Conservation (phyloP, 1,139 yeast genomes). For the Protomyces arabidopsidicola region DNA sequence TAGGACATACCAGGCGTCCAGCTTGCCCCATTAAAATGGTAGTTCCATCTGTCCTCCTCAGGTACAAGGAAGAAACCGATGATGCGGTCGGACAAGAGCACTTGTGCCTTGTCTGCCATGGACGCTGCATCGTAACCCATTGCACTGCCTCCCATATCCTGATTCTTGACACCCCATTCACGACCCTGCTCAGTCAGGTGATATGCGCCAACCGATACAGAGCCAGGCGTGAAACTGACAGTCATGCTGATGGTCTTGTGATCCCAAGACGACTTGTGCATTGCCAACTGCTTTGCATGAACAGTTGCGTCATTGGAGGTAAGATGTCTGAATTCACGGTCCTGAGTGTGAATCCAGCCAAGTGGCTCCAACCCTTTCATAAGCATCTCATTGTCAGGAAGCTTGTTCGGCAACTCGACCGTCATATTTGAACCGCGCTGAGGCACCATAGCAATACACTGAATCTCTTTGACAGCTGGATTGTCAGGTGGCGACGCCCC, state of each 20-base stretch:
- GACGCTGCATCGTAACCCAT: conserved; percentile 43
- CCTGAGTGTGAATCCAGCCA: conserved; percentile 47
- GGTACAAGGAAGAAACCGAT: conserved; percentile 87
- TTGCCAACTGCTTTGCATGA: conserved; percentile 48
- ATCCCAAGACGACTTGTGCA: conserved; percentile 40
- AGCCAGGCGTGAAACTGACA: conserved; percentile 77
- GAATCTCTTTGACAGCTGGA: conserved; percentile 68
- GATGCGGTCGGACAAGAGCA: conserved; percentile 68
- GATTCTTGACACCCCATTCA: conserved; percentile 69
- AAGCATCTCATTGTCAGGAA: conserved; percentile 37
- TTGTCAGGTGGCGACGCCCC: conserved; percentile 74
- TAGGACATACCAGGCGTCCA: conserved; percentile 64
- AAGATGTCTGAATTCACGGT: conserved; percentile 57
- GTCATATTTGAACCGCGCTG: conserved; percentile 72
- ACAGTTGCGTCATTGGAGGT: conserved; percentile 68
- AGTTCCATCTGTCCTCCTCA: conserved; percentile 81
- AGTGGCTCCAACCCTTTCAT: conserved; percentile 42
- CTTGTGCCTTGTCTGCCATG: conserved; percentile 62
- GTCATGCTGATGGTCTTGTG: conserved; percentile 53
- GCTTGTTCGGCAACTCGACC: conserved; percentile 49
- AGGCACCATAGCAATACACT: conserved; percentile 73
- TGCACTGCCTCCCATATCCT: conserved; percentile 42
- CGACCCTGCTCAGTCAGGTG: conserved; percentile 60
- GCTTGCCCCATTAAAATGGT: conserved; percentile 78
- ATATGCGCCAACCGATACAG: conserved; percentile 69